phyloP scores from a whole-genome alignment of 176 grass and related monocot genomes.

The Eleusine coracana region DNA sequence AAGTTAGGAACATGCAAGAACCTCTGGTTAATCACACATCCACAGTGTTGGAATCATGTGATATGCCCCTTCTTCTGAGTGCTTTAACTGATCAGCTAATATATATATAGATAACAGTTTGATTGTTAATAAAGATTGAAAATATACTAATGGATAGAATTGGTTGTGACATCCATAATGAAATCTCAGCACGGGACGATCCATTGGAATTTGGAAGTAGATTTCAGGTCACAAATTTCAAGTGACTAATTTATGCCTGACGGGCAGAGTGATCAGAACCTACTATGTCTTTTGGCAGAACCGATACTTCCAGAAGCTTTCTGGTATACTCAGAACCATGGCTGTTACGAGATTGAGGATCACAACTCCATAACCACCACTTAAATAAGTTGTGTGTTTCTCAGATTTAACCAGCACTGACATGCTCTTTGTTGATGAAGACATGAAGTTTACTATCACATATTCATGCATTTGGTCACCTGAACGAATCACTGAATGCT shows the following conservation, averaged over 20 bases:
- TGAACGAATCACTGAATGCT: background rate
- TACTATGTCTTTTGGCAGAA: slow-evolving; percentile 2
- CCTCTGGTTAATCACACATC: background rate
- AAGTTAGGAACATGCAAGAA: slow-evolving; percentile 18
- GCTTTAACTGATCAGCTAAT: slow-evolving; percentile 7
- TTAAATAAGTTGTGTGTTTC: background rate
- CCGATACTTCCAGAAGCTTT: background rate
- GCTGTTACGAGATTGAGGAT: background rate
- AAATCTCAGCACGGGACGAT: slow-evolving; percentile 10
- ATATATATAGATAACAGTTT: background rate
- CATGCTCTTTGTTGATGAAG: slow-evolving; percentile 7
- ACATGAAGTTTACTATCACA: background rate
- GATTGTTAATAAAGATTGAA: background rate
- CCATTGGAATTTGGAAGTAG: slow-evolving; percentile 21
- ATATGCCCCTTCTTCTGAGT: background rate
- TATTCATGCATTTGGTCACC: background rate
- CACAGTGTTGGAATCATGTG: slow-evolving; percentile 15
- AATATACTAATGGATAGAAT: background rate
- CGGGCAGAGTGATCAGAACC: background rate
- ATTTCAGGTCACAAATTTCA: slow-evolving; percentile 26
- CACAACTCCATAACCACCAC: background rate
- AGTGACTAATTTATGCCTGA: slow-evolving; percentile 9
- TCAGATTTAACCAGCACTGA: background rate
- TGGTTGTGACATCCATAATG: background rate
- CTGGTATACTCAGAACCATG: background rate